Evolutionary conservation across 495 filamentous ascomycete species (phyloP), one percentile per base, ranked within the genome.

Genomic region (Terfezia boudieri): DNA sequence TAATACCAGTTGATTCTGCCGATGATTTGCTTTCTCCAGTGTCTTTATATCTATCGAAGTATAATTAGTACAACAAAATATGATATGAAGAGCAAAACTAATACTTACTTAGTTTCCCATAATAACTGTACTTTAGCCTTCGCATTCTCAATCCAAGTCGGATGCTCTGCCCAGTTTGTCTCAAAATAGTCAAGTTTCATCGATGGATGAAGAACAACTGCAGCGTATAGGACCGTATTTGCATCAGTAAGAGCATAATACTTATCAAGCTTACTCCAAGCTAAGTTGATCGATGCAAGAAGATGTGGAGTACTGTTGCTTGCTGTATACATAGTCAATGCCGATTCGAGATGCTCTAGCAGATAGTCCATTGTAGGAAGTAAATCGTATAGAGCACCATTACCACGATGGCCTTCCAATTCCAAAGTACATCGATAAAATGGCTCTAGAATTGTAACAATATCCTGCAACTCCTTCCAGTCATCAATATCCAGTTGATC

Each of bases 391-490:
- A 32, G 26, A 32, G 26, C 26, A 32, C 54, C 54, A 53, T 37
- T 49, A 20, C 49, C 43, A 20, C 2, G 20, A n/a, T 48, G 4
- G 14, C 6, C 37, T 35, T 59, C 49, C 2, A 59, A 36, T 8
- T 16, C 11, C 3, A 49, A 16, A 7, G 55, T 50, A 37, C 50
- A 59, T 22, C 48, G 49, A 5, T 52, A 22, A 26, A 59, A 59
- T 10, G 26, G 57, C 10, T 32, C 36, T 7, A 59, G 22, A 12
- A 59, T 22, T 26, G 55, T 22, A 11, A 41, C 51, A 6, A 61
- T 49, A 36, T 17, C 22, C 41, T 50, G 11, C 11, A 60, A 16
- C 17, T 55, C 12, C n/a, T 48, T n/a, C 58, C 58, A 60, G 38
- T 61, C 55, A 14, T 43, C 41, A 0, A n/a, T 9, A 4, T 43